Evolutionary conservation across 345 rosid species (phyloP).

Genomic region (Heritiera littoralis): DNA sequence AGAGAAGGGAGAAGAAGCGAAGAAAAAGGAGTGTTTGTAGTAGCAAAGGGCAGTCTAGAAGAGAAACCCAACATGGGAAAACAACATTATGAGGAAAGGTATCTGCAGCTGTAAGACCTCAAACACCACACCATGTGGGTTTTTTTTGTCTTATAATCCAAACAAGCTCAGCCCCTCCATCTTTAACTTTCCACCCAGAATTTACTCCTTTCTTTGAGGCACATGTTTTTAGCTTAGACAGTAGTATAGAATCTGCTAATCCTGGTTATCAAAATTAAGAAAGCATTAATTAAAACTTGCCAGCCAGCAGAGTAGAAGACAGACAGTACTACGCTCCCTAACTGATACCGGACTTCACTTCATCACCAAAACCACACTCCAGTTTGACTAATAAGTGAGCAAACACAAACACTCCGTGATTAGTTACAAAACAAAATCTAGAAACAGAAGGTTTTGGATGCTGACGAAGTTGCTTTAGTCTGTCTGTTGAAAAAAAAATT

Average conservation of each 20-base stretch:
- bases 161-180: constrained; percentile 19
- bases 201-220: constrained; percentile 20
- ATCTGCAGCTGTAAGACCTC: constrained; percentile 40
- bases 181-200: constrained; percentile 18
- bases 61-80: constrained; percentile 36
- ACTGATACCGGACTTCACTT: neutral
- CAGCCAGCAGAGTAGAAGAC: no score
- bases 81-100: constrained; percentile 50
- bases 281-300: neutral
- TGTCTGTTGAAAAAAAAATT: neutral
- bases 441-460: constrained; percentile 1
- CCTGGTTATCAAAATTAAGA: neutral
- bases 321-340: neutral
- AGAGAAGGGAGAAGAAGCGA: constrained; percentile 29
- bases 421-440: no score
- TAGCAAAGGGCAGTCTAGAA: constrained; percentile 20
- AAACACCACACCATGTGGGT: constrained; percentile 42
- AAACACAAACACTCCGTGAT: neutral
- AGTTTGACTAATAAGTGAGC: neutral
- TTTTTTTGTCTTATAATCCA: constrained; percentile 33
- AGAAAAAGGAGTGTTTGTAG: constrained; percentile 25
- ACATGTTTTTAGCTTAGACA: neutral
- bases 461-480: neutral
- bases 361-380: neutral
- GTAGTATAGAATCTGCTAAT: neutral